A percentile compares a stretch with the other conserved stretches of the same genome.
These are phyloP conservation scores for Neurospora sublineolata DNA, from an alignment of 495 filamentous ascomycete species.

Conservation along the genomic window DNA sequence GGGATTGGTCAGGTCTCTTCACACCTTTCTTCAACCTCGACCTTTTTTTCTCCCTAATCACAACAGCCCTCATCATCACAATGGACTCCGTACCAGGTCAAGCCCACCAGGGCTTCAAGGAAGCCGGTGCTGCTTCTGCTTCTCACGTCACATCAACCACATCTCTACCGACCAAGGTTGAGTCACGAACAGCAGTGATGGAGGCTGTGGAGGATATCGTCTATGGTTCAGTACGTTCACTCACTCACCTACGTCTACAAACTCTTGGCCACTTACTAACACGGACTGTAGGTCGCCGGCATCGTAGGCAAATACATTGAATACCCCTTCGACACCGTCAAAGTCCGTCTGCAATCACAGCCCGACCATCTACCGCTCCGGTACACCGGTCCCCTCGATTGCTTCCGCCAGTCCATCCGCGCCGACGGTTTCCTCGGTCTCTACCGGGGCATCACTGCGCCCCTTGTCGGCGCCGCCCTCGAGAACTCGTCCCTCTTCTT, in stretches of 20 bases:
- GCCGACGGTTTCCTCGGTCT: constrained; percentile 67
- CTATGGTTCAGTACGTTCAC: constrained; percentile 65
- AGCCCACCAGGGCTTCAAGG: constrained; percentile 4
- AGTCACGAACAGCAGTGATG: constrained; percentile 35
- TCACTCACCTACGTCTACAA: neutral
- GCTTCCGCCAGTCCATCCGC: constrained; percentile 74
- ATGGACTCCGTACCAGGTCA: constrained; percentile 5
- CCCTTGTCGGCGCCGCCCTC: constrained; percentile 79
- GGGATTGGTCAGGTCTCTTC: constrained; percentile 2
- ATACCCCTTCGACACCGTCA: constrained; percentile 97
- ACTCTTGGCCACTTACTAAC: constrained; percentile 6
- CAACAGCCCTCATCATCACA: neutral
- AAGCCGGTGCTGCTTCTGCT: neutral
- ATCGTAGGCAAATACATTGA: constrained; percentile 92
- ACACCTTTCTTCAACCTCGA: neutral
- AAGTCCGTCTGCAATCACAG: constrained; percentile 72
- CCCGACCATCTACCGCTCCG: constrained; percentile 69
- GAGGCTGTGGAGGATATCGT: constrained; percentile 70
- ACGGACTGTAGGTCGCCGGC: constrained; percentile 55
- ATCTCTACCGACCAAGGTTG: constrained; percentile 5
- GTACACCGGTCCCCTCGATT: constrained; percentile 84
- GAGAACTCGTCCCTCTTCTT: constrained; percentile 94
- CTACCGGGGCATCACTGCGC: constrained; percentile 89
- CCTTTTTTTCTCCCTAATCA: neutral
- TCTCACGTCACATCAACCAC: constrained; percentile 3